Conservation (phyloP, 2,329 filamentous ascomycete species). For the Sclerotinia trifoliorum region DNA sequence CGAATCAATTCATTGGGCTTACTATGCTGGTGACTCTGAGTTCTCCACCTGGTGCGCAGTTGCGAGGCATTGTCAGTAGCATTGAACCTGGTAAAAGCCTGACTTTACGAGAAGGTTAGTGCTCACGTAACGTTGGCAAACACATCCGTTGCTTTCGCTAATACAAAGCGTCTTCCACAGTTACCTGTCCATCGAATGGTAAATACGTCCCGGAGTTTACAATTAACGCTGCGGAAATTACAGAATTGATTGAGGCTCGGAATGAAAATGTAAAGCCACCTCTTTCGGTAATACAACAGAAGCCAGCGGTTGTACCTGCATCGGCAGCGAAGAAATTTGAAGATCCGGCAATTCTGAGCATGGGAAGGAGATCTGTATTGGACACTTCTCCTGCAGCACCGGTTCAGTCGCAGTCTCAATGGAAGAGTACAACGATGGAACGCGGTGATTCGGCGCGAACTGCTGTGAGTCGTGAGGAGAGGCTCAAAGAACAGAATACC, state of each 20-base stretch:
- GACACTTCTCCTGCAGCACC: conserved; percentile 23
- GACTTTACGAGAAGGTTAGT: conserved; percentile 40
- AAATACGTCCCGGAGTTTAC: conserved; percentile 39
- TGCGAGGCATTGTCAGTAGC: conserved; percentile 39
- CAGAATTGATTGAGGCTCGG: conserved; percentile 38
- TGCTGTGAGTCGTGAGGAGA: conserved; percentile 30
- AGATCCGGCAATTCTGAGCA: conserved; percentile 41
- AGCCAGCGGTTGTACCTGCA: conserved; percentile 18
- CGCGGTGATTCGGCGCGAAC: conserved; percentile 32
- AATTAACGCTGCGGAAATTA: conserved; percentile 39
- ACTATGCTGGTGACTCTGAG: conserved; percentile 42
- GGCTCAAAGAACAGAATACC: conserved; percentile 35
- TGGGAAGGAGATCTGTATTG: conserved; percentile 41
- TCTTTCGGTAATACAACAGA: conserved; percentile 15
- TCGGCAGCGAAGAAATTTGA: conserved; percentile 32
- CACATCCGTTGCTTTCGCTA: conserved; percentile 10
- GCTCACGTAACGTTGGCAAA: conserved; percentile 8
- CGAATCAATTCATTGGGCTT: conserved; percentile 41
- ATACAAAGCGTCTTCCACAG: conserved; percentile 25
- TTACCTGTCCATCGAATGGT: conserved; percentile 37
- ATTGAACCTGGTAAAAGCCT: conserved; percentile 40
- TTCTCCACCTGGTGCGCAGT: conserved; percentile 39
- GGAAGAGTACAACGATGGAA: conserved; percentile 39
- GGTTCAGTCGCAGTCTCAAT: conserved; percentile 34
- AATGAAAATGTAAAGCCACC: conserved; percentile 33